These are phyloP conservation scores for Claviceps lovelessii DNA, from an alignment of 2,329 filamentous ascomycete genomes.

Conservation along the genomic window DNA sequence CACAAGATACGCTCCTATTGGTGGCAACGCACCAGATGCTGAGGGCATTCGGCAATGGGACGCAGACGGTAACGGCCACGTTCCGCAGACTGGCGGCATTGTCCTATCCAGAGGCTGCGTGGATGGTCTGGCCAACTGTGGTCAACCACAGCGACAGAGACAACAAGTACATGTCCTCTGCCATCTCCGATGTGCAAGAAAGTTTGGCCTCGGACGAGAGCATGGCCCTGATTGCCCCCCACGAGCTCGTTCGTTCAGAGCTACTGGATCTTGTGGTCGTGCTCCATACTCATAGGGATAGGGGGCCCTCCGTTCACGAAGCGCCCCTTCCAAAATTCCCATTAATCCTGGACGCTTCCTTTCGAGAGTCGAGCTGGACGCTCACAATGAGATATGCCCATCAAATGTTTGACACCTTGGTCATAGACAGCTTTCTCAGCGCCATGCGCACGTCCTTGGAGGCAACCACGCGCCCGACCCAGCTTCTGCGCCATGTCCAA, in stretches of 20 bases:
- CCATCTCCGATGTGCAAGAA: background rate
- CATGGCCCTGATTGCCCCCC: background rate
- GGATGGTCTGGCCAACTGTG: background rate
- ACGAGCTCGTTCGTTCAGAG: constrained; percentile 3
- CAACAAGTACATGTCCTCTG: background rate
- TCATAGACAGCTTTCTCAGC: background rate
- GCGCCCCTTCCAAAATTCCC: background rate
- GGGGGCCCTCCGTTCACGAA: background rate
- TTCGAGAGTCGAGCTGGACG: background rate
- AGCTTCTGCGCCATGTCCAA: background rate
- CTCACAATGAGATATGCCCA: constrained; percentile 1
- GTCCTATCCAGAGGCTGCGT: background rate
- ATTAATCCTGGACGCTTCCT: background rate
- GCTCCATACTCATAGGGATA: background rate
- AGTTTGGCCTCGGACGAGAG: background rate
- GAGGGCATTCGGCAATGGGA: background rate
- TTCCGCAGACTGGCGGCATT: background rate
- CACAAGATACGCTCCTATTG: background rate
- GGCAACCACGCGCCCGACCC: background rate
- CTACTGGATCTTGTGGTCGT: constrained; percentile 4
- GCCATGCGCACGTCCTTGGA: background rate
- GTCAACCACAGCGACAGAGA: background rate
- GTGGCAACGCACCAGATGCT: constrained; percentile 1
- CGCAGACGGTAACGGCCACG: background rate
- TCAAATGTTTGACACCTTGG: background rate